phyloP scores from a whole-genome alignment of 495 filamentous ascomycete genomes.

The Penicillium psychrofluorescens region DNA sequence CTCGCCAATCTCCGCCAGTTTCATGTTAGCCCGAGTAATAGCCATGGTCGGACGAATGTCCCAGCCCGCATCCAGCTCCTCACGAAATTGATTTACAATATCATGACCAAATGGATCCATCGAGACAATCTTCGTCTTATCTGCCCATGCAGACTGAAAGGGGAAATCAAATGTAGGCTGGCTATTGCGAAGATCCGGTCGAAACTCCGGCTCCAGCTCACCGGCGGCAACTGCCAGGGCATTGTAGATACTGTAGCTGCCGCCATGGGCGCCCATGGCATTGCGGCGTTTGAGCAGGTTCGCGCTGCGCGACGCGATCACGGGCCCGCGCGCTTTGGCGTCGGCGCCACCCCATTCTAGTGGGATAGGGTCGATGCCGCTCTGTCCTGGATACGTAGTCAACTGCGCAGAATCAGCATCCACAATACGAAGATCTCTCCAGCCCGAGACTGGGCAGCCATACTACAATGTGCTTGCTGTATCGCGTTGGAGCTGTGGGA shows the following conservation, averaged over 20 bases:
- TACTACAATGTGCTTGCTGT: constrained; percentile 42
- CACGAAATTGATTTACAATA: constrained; percentile 33
- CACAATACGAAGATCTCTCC: background rate
- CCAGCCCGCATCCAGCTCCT: constrained; percentile 57
- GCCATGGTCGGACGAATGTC: constrained; percentile 95
- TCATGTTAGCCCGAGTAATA: constrained; percentile 94
- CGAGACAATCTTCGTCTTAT: constrained; percentile 91
- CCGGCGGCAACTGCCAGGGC: constrained; percentile 89
- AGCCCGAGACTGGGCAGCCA: background rate
- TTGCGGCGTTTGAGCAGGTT: constrained; percentile 81
- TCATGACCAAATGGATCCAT: constrained; percentile 95
- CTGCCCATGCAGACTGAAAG: constrained; percentile 81
- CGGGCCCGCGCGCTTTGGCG: constrained; percentile 68
- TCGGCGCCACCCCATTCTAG: constrained; percentile 85
- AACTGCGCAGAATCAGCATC: constrained; percentile 23
- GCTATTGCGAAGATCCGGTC: constrained; percentile 89
- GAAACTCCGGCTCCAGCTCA: constrained; percentile 76
- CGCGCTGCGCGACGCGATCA: constrained; percentile 75
- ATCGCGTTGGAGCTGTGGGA: constrained; percentile 17
- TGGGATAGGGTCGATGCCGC: constrained; percentile 81
- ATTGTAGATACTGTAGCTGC: constrained; percentile 96
- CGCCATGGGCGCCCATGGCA: constrained; percentile 84
- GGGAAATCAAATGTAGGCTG: constrained; percentile 85
- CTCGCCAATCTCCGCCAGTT: constrained; percentile 84
- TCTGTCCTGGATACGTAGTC: constrained; percentile 91